These are phyloP conservation scores for Boletus coccyginus DNA, from an alignment of 768 basidiomycete genomes.

Conservation along the genomic window DNA sequence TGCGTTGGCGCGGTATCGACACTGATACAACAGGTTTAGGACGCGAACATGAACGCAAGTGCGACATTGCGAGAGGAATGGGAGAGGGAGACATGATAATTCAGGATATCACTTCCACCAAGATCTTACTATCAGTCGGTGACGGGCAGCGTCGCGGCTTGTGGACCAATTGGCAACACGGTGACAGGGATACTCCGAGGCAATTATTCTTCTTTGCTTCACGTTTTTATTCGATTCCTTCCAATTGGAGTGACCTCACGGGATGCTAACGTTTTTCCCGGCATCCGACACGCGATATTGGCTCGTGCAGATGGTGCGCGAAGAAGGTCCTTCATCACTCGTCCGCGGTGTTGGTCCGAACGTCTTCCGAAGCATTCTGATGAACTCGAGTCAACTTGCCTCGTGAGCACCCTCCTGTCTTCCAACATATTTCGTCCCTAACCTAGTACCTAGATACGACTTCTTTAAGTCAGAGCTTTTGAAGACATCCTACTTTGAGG, in stretches of 20 bases:
- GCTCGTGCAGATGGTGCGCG: conserved; percentile 68
- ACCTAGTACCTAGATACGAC: conserved; percentile 59
- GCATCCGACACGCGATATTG: not conserved
- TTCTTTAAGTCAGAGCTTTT: conserved; percentile 86
- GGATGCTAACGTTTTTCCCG: conserved; percentile 7
- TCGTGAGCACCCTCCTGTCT: conserved; percentile 50
- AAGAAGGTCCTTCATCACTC: conserved; percentile 79
- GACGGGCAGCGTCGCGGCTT: not conserved
- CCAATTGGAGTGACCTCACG: not conserved
- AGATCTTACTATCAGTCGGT: not conserved
- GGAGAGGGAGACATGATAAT: not conserved
- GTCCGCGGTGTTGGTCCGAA: conserved; percentile 80
- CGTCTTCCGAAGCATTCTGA: conserved; percentile 79
- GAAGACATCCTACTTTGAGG: conserved; percentile 67
- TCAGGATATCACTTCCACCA: not conserved
- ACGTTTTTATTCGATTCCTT: not conserved
- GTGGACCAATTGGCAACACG: not conserved
- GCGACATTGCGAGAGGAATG: not conserved
- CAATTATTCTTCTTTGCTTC: not conserved
- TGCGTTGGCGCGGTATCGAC: not conserved
- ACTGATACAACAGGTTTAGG: not conserved
- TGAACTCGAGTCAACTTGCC: conserved; percentile 92
- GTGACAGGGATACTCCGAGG: not conserved
- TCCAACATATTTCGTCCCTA: not conserved
- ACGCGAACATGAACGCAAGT: not conserved